Conservation (phyloP, 164 flowering plant species). For the Amborella trichopoda region DNA sequence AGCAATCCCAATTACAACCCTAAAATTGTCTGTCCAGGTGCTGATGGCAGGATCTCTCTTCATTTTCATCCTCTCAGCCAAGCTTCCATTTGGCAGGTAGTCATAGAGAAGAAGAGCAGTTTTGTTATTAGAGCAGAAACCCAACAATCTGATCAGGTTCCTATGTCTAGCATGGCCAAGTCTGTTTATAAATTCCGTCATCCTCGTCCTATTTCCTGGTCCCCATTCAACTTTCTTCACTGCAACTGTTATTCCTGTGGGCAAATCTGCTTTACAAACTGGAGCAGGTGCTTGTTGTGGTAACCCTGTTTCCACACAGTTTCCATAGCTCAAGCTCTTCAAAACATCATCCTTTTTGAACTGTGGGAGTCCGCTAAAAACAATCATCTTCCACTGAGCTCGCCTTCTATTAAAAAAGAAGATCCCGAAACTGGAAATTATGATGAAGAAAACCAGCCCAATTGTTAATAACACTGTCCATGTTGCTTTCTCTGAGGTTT, state of each 20-base stretch:
- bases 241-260: constrained; percentile 77
- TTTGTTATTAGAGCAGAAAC: constrained; percentile 61
- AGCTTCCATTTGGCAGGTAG: constrained; percentile 62
- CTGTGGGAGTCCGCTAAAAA: constrained; percentile 60
- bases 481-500: constrained; percentile 30
- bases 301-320: constrained; percentile 19
- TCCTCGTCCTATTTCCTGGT: constrained; percentile 17
- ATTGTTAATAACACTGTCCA: constrained; percentile 41
- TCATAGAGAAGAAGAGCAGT: constrained; percentile 64
- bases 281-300: constrained; percentile 19
- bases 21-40: constrained; percentile 49
- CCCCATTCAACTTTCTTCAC: constrained; percentile 68
- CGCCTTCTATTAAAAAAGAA: constrained; percentile 26
- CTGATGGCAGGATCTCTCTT: constrained; percentile 23
- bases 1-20: constrained; percentile 48
- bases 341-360: constrained; percentile 70
- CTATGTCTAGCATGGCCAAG: constrained; percentile 72
- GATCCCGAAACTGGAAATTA: constrained; percentile 28
- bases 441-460: constrained; percentile 26
- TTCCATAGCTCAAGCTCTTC: constrained; percentile 44
- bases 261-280: constrained; percentile 57
- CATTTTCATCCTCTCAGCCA: constrained; percentile 42
- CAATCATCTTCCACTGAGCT: constrained; percentile 63
- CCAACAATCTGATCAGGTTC: constrained; percentile 65
- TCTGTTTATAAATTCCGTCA: constrained; percentile 27